Conservation (phyloP, 2,329 filamentous ascomycete species). For the Phialemoniopsis sp. region DNA sequence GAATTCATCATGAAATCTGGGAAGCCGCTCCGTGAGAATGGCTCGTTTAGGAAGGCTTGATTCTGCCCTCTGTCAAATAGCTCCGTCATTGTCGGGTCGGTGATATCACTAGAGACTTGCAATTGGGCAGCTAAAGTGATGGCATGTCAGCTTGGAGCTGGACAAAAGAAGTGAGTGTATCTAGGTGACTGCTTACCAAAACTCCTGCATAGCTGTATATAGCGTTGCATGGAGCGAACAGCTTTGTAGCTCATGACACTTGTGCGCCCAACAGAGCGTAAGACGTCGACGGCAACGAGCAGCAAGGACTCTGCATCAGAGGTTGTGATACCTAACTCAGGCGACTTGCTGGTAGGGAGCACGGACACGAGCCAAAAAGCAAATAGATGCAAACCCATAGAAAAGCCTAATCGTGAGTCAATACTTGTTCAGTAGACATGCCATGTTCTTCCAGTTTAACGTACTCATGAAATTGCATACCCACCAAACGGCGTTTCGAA, state of each 20-base stretch:
- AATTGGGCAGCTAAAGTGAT: no score
- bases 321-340: background rate
- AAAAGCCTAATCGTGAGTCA: no score
- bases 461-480: conserved; percentile 23
- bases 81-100: no score
- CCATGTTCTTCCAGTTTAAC: no score
- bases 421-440: no score
- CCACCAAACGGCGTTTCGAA: conserved; percentile 22
- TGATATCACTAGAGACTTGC: no score
- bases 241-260: conserved; percentile 14
- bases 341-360: background rate
- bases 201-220: conserved; percentile 5
- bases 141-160: no score
- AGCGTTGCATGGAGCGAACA: conserved; percentile 8
- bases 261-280: conserved; percentile 6
- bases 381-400: conserved; percentile 20
- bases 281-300: conserved; percentile 3
- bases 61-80: background rate
- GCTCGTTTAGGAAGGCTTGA: background rate
- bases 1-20: conserved; percentile 6
- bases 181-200: no score
- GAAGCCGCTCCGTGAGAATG: conserved; percentile 8
- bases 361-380: conserved; percentile 17
- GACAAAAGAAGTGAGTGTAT: no score
- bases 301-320: conserved; percentile 3